Evolutionary conservation across 257 asterid genomes (phyloP).

Genomic region (Solanum gandarillasii): DNA sequence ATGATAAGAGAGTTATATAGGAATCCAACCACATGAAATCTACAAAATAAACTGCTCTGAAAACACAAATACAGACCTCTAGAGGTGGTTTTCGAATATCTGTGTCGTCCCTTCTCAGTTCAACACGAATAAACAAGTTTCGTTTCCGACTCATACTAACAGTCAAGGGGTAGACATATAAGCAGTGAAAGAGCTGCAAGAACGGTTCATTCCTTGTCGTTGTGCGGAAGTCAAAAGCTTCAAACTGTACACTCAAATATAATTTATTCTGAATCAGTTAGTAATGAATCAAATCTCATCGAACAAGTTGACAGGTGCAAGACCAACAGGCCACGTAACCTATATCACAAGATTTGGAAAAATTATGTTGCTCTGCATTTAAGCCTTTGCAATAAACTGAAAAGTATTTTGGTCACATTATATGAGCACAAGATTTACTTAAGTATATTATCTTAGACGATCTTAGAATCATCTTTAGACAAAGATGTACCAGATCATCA

Average conservation of each 20-base stretch:
- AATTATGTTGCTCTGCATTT: not conserved
- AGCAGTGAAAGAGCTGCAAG: slow-evolving; percentile 96
- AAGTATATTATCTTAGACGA: not conserved
- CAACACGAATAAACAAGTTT: slow-evolving; percentile 90
- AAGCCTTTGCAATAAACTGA: not conserved
- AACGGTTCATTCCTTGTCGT: slow-evolving; percentile 96
- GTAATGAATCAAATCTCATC: not conserved
- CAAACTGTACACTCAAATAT: slow-evolving; percentile 49
- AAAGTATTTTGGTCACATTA: not conserved
- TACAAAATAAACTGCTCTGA: slow-evolving; percentile 12
- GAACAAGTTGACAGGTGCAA: not conserved
- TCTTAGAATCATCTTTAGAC: not conserved
- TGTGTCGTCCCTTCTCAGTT: slow-evolving; percentile 79
- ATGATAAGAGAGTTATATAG: slow-evolving; percentile 9
- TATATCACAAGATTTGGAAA: not conserved
- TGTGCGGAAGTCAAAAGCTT: slow-evolving; percentile 95
- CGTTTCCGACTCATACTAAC: slow-evolving; percentile 88
- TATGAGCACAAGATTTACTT: not conserved
- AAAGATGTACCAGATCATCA: not conserved
- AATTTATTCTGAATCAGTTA: not conserved
- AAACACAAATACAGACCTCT: slow-evolving; percentile 54
- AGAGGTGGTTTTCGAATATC: slow-evolving; percentile 68
- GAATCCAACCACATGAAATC: slow-evolving; percentile 13
- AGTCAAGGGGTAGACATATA: slow-evolving; percentile 86
- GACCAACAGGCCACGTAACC: not conserved